Conservation (phyloP, 306 rosid species). For the Lathyrus sativus region DNA sequence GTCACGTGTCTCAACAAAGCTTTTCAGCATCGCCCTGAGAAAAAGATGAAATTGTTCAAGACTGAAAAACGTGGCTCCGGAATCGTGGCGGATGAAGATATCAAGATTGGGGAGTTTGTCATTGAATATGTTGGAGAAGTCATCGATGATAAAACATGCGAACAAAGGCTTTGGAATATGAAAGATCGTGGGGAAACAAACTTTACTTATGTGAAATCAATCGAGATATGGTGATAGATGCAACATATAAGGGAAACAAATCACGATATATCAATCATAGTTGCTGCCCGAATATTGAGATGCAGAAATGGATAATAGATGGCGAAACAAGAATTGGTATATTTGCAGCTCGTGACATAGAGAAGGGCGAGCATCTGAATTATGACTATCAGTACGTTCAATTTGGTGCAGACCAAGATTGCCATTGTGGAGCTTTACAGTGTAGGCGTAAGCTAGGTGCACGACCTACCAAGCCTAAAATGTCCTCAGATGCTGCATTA, state of each 20-base stretch:
- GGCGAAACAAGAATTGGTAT: slow-evolving; percentile 97
- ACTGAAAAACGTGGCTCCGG: slow-evolving; percentile 97
- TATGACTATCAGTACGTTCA: slow-evolving; percentile 99
- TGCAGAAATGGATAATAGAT: slow-evolving; percentile 98
- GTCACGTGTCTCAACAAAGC: slow-evolving; percentile 80
- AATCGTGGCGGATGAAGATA: slow-evolving; percentile 86
- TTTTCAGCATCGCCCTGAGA: slow-evolving; percentile 75
- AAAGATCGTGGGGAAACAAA: slow-evolving; percentile 93
- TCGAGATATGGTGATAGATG: slow-evolving; percentile 98
- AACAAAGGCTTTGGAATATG: slow-evolving; percentile 96
- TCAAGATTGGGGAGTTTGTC: slow-evolving; percentile 84
- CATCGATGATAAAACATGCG: slow-evolving; percentile 92
- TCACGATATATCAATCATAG: slow-evolving; percentile 97
- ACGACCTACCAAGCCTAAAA: slow-evolving; percentile 77
- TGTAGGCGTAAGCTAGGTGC: slow-evolving; percentile 89
- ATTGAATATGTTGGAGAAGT: slow-evolving; percentile 99
- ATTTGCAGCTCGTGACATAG: slow-evolving; percentile 70
- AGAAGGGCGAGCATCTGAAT: slow-evolving; percentile 89
- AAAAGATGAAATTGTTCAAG: slow-evolving; percentile 86
- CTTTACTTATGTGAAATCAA: slow-evolving; percentile 93
- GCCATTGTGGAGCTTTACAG: slow-evolving; percentile 86
- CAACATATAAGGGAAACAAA: slow-evolving; percentile 93
- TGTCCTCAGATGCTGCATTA: slow-evolving; percentile 84
- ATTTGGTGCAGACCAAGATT: slow-evolving; percentile 99
- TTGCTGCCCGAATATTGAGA: slow-evolving; percentile 97